Evolutionary conservation across 2,329 filamentous ascomycete species (phyloP).

Genomic region (Aspergillus fijiensis): DNA sequence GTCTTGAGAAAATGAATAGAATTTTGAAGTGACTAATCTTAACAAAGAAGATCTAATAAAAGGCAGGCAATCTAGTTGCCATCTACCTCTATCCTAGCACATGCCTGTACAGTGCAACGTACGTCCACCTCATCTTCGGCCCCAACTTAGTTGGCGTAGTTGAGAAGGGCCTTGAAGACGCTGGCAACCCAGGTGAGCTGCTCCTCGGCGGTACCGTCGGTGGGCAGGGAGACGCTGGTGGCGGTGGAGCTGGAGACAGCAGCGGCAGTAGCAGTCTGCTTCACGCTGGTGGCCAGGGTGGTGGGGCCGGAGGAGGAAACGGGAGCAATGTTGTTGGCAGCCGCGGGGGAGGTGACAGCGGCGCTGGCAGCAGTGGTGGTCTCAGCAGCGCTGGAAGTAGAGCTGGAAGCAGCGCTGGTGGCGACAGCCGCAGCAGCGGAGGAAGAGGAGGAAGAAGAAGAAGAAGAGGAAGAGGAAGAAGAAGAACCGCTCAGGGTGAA

Average conservation of each 20-base stretch:
- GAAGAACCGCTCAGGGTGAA: slow-evolving; percentile 29
- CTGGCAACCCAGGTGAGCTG: slow-evolving; percentile 18
- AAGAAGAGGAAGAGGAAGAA: slow-evolving; percentile 17
- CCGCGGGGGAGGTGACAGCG: slow-evolving; percentile 12
- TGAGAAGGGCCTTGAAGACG: slow-evolving; percentile 19
- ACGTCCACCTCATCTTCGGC: neutral
- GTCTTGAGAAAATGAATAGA: neutral
- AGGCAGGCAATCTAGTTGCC: neutral
- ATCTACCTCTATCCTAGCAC: neutral
- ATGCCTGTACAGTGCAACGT: neutral
- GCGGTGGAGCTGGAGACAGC: slow-evolving; percentile 6
- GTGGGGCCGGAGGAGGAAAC: slow-evolving; percentile 10
- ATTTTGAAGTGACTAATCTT: neutral
- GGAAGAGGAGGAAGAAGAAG: slow-evolving; percentile 17
- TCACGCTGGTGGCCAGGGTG: slow-evolving; percentile 15
- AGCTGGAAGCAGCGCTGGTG: slow-evolving; percentile 3
- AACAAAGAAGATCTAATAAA: neutral
- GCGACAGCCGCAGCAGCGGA: slow-evolving; percentile 12
- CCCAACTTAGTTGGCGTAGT: slow-evolving; percentile 10
- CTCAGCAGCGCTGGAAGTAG: slow-evolving; percentile 11
- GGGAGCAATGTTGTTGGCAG: slow-evolving; percentile 11
- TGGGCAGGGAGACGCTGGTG: slow-evolving; percentile 14
- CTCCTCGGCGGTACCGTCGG: slow-evolving; percentile 20
- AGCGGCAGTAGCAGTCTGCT: slow-evolving; percentile 13
- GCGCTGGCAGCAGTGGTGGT: slow-evolving; percentile 19